phyloP scores from a whole-genome alignment of 2,329 filamentous ascomycete species.

The Alternaria arbusti region DNA sequence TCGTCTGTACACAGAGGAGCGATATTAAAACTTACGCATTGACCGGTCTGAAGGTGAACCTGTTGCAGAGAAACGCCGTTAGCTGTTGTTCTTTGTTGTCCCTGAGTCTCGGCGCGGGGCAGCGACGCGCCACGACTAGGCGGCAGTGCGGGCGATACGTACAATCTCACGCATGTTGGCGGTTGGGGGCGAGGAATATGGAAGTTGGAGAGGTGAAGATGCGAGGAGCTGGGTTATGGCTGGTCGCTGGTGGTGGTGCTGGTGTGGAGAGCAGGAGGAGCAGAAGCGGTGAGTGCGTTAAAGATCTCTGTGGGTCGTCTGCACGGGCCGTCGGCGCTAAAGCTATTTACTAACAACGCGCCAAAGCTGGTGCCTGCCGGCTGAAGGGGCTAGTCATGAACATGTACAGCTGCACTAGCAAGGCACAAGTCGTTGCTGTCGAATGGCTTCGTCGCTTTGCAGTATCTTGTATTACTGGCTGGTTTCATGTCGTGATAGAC shows the following conservation, averaged over 20 bases:
- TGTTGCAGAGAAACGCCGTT: conserved; percentile 63
- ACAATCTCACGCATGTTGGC: conserved; percentile 73
- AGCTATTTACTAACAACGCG: conserved; percentile 26
- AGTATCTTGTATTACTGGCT: neutral
- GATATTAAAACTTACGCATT: conserved; percentile 77
- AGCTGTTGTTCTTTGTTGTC: conserved; percentile 60
- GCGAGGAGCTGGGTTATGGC: conserved; percentile 35
- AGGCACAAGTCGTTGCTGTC: neutral
- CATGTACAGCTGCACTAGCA: neutral
- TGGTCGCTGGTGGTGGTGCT: conserved; percentile 37
- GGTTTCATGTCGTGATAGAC: neutral
- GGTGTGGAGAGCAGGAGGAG: conserved; percentile 40
- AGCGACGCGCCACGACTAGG: conserved; percentile 53
- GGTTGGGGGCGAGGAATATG: conserved; percentile 28
- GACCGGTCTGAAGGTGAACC: conserved; percentile 99
- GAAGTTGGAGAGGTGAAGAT: conserved; percentile 40
- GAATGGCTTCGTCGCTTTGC: neutral
- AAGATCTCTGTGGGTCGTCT: conserved; percentile 33
- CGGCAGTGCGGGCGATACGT: conserved; percentile 49
- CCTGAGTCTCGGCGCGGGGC: conserved; percentile 51
- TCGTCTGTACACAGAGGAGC: conserved; percentile 12
- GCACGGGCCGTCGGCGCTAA: conserved; percentile 28
- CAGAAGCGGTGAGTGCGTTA: conserved; percentile 38
- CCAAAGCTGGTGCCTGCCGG: conserved; percentile 11
- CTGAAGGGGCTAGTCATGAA: neutral